Evolutionary conservation across 164 flowering plant genomes (phyloP).

Genomic region (Echeveria elegans): DNA sequence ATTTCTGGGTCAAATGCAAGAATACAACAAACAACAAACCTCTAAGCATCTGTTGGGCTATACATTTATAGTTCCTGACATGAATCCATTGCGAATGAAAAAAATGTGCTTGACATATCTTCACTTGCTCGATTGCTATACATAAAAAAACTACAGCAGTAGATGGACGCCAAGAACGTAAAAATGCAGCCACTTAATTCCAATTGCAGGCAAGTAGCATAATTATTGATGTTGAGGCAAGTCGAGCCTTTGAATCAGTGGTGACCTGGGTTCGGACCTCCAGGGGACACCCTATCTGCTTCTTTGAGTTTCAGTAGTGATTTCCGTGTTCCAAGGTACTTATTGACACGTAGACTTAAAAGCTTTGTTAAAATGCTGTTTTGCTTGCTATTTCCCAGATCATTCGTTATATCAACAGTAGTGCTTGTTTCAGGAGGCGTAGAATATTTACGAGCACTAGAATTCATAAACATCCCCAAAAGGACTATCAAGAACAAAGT

Average conservation of each 20-base stretch:
- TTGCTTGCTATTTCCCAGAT: not conserved
- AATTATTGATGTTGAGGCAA: not conserved
- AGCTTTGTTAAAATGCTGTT: not conserved
- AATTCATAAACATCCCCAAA: not conserved
- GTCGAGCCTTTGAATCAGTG: not conserved
- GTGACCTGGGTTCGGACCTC: slow-evolving; percentile 3
- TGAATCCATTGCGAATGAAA: no score
- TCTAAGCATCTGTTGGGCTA: no score
- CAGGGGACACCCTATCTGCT: not conserved
- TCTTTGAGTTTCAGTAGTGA: not conserved
- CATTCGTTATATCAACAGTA: not conserved
- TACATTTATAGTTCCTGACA: no score
- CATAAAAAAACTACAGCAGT: no score
- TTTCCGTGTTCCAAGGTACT: not conserved
- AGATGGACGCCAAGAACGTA: no score
- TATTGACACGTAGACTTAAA: not conserved
- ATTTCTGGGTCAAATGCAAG: no score
- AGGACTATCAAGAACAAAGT: not conserved
- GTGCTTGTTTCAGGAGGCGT: not conserved
- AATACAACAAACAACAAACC: no score
- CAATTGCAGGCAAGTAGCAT: not conserved
- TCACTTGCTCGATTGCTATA: no score
- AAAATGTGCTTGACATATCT: no score
- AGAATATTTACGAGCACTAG: not conserved
- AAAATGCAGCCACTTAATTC: not conserved